These are phyloP conservation scores for Diddensiella santjacobensis DNA, from an alignment of 805 yeast species.

Conservation along the genomic window DNA sequence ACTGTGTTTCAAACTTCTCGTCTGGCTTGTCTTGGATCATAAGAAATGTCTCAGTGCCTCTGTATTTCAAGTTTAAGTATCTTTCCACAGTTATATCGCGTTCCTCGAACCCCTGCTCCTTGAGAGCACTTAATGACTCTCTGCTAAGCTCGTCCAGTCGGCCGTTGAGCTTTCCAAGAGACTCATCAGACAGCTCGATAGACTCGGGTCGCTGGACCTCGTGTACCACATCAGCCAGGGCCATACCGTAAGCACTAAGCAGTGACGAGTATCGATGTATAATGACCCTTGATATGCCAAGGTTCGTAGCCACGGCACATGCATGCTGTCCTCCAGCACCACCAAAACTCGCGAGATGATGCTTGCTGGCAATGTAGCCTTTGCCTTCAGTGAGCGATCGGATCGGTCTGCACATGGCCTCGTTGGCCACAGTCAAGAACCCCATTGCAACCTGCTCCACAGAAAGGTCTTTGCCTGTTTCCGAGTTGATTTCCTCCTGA, in stretches of 20 bases:
- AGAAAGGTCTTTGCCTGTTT: conserved; percentile 44
- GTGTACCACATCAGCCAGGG: conserved; percentile 78
- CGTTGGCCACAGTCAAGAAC: conserved; percentile 78
- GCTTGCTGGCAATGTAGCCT: conserved; percentile 64
- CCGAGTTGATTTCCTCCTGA: conserved; percentile 53
- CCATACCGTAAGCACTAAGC: conserved; percentile 83
- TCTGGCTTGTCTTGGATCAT: conserved; percentile 47
- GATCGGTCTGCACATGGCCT: conserved; percentile 87
- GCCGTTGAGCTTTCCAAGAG: conserved; percentile 36
- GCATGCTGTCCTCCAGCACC: conserved; percentile 96
- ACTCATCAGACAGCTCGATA: conserved; percentile 35
- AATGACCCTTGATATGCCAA: conserved; percentile 65
- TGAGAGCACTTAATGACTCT: conserved; percentile 42
- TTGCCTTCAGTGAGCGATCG: conserved; percentile 80
- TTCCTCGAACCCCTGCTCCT: conserved; percentile 51
- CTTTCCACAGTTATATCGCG: conserved; percentile 52
- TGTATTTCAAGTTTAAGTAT: conserved; percentile 72
- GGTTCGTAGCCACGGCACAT: conserved; percentile 63
- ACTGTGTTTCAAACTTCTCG: conserved; percentile 37
- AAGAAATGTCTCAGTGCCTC: conserved; percentile 85
- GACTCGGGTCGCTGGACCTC: conserved; percentile 76
- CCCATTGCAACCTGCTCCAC: conserved; percentile 75
- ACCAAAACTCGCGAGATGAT: conserved; percentile 78
- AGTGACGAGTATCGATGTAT: conserved; percentile 81
- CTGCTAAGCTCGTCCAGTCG: conserved; percentile 45